A percentile compares a stretch with the other conserved stretches of the same genome.
phyloP scores from a whole-genome alignment of 768 basidiomycete genomes.

The Collybia mongolica region DNA sequence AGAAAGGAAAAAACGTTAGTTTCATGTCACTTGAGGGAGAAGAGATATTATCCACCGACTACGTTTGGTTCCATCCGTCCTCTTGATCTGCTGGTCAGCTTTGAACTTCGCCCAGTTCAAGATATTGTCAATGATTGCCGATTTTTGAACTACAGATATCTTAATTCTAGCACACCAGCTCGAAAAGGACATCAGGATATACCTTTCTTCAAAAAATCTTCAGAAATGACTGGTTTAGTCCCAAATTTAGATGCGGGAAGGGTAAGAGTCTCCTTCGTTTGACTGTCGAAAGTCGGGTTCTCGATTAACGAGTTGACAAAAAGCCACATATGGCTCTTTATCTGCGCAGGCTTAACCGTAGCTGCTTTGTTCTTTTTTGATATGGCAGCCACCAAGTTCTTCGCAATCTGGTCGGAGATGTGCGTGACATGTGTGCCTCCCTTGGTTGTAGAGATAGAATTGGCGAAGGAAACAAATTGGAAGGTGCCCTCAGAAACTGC shows the following conservation, averaged over 20 bases:
- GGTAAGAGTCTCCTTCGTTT: slow-evolving; percentile 96
- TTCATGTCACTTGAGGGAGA: background rate
- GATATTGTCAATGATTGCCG: slow-evolving; percentile 87
- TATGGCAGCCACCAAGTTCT: slow-evolving; percentile 77
- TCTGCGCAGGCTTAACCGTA: slow-evolving; percentile 88
- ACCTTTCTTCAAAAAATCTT: slow-evolving; percentile 98
- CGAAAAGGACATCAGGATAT: slow-evolving; percentile 10
- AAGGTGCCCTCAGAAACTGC: slow-evolving; percentile 90
- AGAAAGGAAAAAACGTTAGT: background rate
- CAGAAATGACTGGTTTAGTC: slow-evolving; percentile 77
- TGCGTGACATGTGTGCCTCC: slow-evolving; percentile 91
- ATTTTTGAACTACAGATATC: slow-evolving; percentile 66
- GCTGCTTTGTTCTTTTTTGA: slow-evolving; percentile 98
- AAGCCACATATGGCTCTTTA: slow-evolving; percentile 98
- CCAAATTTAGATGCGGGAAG: slow-evolving; percentile 87
- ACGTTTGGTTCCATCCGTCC: slow-evolving; percentile 90
- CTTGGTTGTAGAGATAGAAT: slow-evolving; percentile 95
- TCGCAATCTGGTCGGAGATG: slow-evolving; percentile 87
- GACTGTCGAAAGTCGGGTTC: slow-evolving; percentile 98
- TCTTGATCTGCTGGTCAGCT: slow-evolving; percentile 94
- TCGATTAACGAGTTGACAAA: slow-evolving; percentile 96
- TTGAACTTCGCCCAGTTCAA: slow-evolving; percentile 97
- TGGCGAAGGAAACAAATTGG: slow-evolving; percentile 96
- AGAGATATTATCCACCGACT: slow-evolving; percentile 55
- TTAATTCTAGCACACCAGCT: slow-evolving; percentile 1